phyloP scores from a whole-genome alignment of 2,329 filamentous ascomycete species.

The Bertia moriformis region DNA sequence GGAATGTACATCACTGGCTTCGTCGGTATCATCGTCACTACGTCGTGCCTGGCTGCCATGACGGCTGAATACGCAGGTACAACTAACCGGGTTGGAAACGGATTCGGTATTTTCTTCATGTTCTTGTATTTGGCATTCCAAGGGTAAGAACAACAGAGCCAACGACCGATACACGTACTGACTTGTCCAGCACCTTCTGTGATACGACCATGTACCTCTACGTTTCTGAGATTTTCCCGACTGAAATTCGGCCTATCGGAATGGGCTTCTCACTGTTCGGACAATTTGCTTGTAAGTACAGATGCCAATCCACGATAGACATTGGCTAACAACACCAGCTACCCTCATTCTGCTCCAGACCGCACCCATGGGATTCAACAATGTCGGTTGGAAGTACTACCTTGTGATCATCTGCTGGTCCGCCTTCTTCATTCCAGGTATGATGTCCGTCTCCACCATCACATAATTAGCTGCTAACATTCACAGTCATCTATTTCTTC shows the following conservation, averaged over 20 bases:
- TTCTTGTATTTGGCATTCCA: slow-evolving; percentile 33
- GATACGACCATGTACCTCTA: slow-evolving; percentile 24
- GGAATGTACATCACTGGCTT: slow-evolving; percentile 23
- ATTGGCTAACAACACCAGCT: slow-evolving; percentile 9
- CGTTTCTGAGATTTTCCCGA: slow-evolving; percentile 23
- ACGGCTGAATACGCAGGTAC: slow-evolving; percentile 19
- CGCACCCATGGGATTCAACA: slow-evolving; percentile 23
- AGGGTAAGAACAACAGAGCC: slow-evolving; percentile 12
- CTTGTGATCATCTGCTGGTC: slow-evolving; percentile 28
- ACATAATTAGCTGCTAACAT: too few species aligned
- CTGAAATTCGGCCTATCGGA: slow-evolving; percentile 32
- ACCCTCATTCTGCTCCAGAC: slow-evolving; percentile 32
- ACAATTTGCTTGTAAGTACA: slow-evolving; percentile 22
- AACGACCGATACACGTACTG: not conserved
- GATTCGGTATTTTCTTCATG: slow-evolving; percentile 24
- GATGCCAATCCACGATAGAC: not conserved
- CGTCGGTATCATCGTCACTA: slow-evolving; percentile 22
- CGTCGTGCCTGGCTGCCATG: slow-evolving; percentile 16
- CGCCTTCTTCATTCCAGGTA: slow-evolving; percentile 1
- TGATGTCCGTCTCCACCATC: too few species aligned
- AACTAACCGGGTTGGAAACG: slow-evolving; percentile 20
- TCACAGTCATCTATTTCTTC: slow-evolving; percentile 24
- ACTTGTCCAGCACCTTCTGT: slow-evolving; percentile 16
- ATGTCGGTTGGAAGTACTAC: slow-evolving; percentile 33
- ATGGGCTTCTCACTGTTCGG: slow-evolving; percentile 35